Conservation (phyloP, 805 yeast genomes). For the Lipomyces kockii region DNA sequence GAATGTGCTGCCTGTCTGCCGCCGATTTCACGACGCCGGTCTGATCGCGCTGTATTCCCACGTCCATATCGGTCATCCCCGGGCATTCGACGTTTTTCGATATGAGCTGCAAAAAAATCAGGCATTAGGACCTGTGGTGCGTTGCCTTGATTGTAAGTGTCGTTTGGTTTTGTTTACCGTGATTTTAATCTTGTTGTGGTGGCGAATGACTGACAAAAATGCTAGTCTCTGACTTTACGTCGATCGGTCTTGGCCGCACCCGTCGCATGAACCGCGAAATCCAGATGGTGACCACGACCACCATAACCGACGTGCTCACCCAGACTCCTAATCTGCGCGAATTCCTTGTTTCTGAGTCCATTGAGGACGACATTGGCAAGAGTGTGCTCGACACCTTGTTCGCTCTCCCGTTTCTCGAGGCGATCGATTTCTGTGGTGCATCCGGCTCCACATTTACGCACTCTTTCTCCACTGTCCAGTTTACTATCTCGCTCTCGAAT, state of each 20-base stretch:
- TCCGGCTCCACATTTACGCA: slow-evolving; percentile 64
- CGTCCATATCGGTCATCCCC: slow-evolving; percentile 71
- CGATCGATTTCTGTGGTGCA: slow-evolving; percentile 89
- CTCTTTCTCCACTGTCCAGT: slow-evolving; percentile 54
- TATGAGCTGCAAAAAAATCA: slow-evolving; percentile 46
- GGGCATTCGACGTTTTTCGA: slow-evolving; percentile 73
- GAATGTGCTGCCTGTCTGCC: slow-evolving; percentile 38
- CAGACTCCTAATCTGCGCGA: slow-evolving; percentile 70
- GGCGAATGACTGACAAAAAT: not conserved
- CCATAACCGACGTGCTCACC: slow-evolving; percentile 65
- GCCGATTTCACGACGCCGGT: slow-evolving; percentile 44
- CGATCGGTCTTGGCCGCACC: slow-evolving; percentile 87
- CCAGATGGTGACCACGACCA: slow-evolving; percentile 74
- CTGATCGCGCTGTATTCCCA: slow-evolving; percentile 47
- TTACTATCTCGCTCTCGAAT: slow-evolving; percentile 39
- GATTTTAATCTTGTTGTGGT: not conserved
- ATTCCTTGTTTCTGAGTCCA: slow-evolving; percentile 81
- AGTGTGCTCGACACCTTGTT: slow-evolving; percentile 61
- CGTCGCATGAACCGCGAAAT: slow-evolving; percentile 88
- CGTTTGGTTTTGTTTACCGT: not conserved
- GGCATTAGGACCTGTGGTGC: slow-evolving; percentile 63
- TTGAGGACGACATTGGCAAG: slow-evolving; percentile 76
- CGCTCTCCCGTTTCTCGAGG: slow-evolving; percentile 61
- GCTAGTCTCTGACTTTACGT: slow-evolving; percentile 74
- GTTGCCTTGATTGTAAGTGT: slow-evolving; percentile 64